Evolutionary conservation across 2,329 filamentous ascomycete genomes (phyloP).

Genomic region (Huntiella savannae): DNA sequence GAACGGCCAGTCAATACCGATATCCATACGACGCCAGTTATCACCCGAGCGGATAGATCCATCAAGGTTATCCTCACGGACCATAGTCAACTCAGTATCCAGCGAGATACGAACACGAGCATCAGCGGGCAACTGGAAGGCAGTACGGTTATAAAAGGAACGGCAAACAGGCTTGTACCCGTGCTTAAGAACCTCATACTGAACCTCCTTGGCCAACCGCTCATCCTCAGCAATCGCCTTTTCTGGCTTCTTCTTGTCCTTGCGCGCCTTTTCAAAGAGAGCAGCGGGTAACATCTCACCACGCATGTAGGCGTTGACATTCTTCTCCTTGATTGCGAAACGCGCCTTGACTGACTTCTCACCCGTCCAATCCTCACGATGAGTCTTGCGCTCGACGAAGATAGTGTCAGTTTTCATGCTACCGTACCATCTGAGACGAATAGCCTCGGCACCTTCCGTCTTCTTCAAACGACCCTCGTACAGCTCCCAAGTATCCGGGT

Average conservation of each 20-base stretch:
- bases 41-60: constrained; percentile 56
- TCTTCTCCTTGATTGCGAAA: constrained; percentile 90
- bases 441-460: constrained; percentile 91
- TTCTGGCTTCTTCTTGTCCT: constrained; percentile 82
- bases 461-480: constrained; percentile 93
- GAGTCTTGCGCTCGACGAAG: constrained; percentile 93
- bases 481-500: constrained; percentile 79
- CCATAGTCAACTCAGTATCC: constrained; percentile 89
- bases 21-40: constrained; percentile 95
- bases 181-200: constrained; percentile 79
- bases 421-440: constrained; percentile 91
- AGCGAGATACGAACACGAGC: constrained; percentile 90
- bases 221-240: constrained; percentile 85
- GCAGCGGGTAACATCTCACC: constrained; percentile 70
- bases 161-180: constrained; percentile 76
- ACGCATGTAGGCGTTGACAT: constrained; percentile 75
- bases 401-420: constrained; percentile 91
- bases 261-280: constrained; percentile 91
- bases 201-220: constrained; percentile 74
- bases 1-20: constrained; percentile 91
- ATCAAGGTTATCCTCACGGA: constrained; percentile 86
- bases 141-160: constrained; percentile 95
- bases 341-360: constrained; percentile 98
- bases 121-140: constrained; percentile 92
- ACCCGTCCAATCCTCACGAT: constrained; percentile 96